Percentiles rank a stretch among this genome's conserved stretches.
phyloP scores from a whole-genome alignment of 2,329 filamentous ascomycete species.

The Botrytis fabae region DNA sequence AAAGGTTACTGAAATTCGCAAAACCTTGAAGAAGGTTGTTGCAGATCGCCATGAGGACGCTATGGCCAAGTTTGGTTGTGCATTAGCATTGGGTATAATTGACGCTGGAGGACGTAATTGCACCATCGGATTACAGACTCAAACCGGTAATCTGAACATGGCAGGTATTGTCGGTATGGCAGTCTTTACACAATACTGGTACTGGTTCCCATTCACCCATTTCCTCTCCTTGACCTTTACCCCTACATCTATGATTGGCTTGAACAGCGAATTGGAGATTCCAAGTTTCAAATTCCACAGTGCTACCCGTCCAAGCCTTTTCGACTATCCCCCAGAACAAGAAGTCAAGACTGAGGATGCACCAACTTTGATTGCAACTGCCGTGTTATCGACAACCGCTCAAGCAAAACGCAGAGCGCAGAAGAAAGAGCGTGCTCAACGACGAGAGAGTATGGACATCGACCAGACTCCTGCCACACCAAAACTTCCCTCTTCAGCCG shows the following conservation, averaged over 20 bases:
- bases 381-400: conserved; percentile 92
- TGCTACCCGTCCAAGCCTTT: conserved; percentile 89
- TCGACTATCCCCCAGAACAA: conserved; percentile 96
- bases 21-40: conserved; percentile 91
- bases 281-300: conserved; percentile 95
- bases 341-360: conserved; percentile 94
- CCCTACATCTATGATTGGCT: conserved; percentile 92
- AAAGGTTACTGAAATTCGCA: conserved; percentile 87
- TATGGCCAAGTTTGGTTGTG: conserved; percentile 98
- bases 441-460: conserved; percentile 93
- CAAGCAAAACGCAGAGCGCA: conserved; percentile 94
- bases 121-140: conserved; percentile 95
- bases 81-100: conserved; percentile 92
- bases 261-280: conserved; percentile 91
- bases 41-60: conserved; percentile 96
- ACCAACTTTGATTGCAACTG: conserved; percentile 90
- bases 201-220: conserved; percentile 99
- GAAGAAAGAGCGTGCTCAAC: conserved; percentile 87
- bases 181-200: conserved; percentile 99
- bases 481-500: conserved; percentile 54
- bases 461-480: conserved; percentile 76
- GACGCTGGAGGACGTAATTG: conserved; percentile 98
- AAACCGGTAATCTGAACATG: conserved; percentile 99
- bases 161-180: conserved; percentile 96
- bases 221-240: conserved; percentile 95